A percentile compares a stretch with the other conserved stretches of the same genome.
These are phyloP conservation scores for Prosopis cineraria DNA, from an alignment of 306 rosid species.

Conservation along the genomic window DNA sequence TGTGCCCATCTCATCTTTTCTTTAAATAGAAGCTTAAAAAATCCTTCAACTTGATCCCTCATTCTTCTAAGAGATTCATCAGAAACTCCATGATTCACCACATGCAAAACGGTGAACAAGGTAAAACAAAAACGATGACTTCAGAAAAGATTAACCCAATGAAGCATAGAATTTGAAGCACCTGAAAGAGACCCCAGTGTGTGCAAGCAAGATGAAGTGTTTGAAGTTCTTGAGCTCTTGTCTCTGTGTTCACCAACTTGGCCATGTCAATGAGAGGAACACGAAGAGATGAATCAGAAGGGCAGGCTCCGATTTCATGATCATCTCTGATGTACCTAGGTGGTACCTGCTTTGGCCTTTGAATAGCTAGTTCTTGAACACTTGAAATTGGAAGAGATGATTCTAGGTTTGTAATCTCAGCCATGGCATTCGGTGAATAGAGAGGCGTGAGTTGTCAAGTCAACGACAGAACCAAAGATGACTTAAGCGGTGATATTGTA, in stretches of 20 bases:
- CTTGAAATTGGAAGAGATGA: slow-evolving; percentile 50
- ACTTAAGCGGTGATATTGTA: background rate
- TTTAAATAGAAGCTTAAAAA: slow-evolving; percentile 47
- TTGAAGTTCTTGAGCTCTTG: slow-evolving; percentile 40
- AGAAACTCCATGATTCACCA: slow-evolving; percentile 48
- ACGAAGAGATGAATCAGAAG: slow-evolving; percentile 39
- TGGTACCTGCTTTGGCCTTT: slow-evolving; percentile 40
- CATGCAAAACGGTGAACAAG: slow-evolving; percentile 12
- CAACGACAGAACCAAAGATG: background rate
- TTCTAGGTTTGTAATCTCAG: slow-evolving; percentile 30
- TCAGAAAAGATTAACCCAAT: background rate
- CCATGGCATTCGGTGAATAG: background rate
- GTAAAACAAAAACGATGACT: background rate
- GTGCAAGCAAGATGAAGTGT: slow-evolving; percentile 51
- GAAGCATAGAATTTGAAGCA: background rate
- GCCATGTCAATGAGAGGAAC: slow-evolving; percentile 46
- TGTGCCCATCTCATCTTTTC: slow-evolving; percentile 49
- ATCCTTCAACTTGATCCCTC: slow-evolving; percentile 41
- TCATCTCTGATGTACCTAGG: slow-evolving; percentile 44
- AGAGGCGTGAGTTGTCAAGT: background rate
- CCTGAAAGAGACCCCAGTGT: slow-evolving; percentile 56
- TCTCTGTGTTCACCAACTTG: slow-evolving; percentile 40
- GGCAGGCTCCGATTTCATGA: slow-evolving; percentile 18
- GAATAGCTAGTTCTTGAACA: slow-evolving; percentile 47
- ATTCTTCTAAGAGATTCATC: slow-evolving; percentile 31